Evolutionary conservation across 179 eudicot species (phyloP), one percentile per base, ranked within the genome.

Genomic region (Pouteria campechiana): DNA sequence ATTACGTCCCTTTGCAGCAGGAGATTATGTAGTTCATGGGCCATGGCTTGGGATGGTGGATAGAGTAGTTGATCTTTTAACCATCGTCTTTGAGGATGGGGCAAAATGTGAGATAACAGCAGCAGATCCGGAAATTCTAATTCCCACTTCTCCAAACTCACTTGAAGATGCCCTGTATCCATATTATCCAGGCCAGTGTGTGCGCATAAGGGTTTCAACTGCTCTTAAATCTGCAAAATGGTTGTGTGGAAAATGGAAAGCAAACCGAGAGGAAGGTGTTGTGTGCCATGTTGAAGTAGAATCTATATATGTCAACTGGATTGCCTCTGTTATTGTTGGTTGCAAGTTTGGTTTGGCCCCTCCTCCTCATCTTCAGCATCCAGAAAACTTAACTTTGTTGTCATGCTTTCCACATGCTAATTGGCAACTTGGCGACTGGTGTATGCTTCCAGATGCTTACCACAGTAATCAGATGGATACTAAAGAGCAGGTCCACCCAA

Each of bases 401-500:
- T 64, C 88, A 4, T 71, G 75, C 60, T 77, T 70, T 55, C 37
- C 79, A 23, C 80, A 82, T 53, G 73, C 83, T 37, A 83, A 68
- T 43, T 92, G 96, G 96, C 99, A 87, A 59, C 79, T 82, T 46
- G 96, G 99, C 35, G 99, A 92, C 46, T 83, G 90, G 80, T 92
- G 99, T 49, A 65, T 69, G 12, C 65, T 74, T 49, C 67, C 71
- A 14, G 35, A 5, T 13, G 19, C 57, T 14, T 54, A 55, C 9
- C 15, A 3, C 16, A 37, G 9, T 14, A 49, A 46, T 12, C 17
- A 41, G 18, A 33, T 4, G 13, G 47, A 3, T 14, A 46, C n/a
- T n/a, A n/a, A n/a, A n/a, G 43, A 48, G 36, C 43, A 42, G 23
- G 20, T 9, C 6, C 23, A 34, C 41, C 31, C 31, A 6, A 17